Base-by-base conservation (phyloP, 2,329 filamentous ascomycete species). In the Trichoderma sp. region DNA sequence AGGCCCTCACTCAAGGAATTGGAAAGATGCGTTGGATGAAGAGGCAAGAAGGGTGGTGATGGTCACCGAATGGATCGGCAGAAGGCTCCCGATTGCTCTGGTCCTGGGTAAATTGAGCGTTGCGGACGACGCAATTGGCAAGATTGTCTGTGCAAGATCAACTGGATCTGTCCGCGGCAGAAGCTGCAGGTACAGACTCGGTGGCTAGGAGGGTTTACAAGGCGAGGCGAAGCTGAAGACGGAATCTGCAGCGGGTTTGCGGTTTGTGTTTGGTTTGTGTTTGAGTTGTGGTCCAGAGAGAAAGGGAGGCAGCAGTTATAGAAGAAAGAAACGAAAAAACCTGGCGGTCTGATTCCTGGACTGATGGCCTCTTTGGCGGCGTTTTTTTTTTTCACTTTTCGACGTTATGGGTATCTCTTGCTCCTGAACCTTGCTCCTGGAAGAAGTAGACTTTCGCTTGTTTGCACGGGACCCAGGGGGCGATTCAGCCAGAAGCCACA, bases 111-210 rank as follows among this genome's bases (percentile, higher is more conserved):
- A 5, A 11, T 49, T 49, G 28, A 37, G 11, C 16, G 30, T 34
- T 34, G 55, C 32, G 32, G 32, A 37, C 55, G 55, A 39, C 26
- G 55, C 55, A 37, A 32, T n/a, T 32, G 39, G 59, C 43, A 63
- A 63, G 39, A 52, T 63, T 63, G 46, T 37, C 30, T 63, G 34
- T n/a, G 30, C 30, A 46, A 14, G 43, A 10, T 34, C 24, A 21
- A 43, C 16, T 10, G 30, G 59, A 52, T 37, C 30, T 30, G 30
- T 49, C 49, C 49, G 32, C 26, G 46, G 59, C 43, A 28, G n/a
- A 39, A 63, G 46, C 52, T 63, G 59, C 59, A 63, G 59, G 59
- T 52, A 63, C 59, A 52, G 26, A n/a, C 51, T 63, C 59, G 46
- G 59, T 30, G 37, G 59, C 46, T 43, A 43, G 59, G 59, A 52